phyloP scores from a whole-genome alignment of 2,329 filamentous ascomycete species.

The Fusarium sp. region DNA sequence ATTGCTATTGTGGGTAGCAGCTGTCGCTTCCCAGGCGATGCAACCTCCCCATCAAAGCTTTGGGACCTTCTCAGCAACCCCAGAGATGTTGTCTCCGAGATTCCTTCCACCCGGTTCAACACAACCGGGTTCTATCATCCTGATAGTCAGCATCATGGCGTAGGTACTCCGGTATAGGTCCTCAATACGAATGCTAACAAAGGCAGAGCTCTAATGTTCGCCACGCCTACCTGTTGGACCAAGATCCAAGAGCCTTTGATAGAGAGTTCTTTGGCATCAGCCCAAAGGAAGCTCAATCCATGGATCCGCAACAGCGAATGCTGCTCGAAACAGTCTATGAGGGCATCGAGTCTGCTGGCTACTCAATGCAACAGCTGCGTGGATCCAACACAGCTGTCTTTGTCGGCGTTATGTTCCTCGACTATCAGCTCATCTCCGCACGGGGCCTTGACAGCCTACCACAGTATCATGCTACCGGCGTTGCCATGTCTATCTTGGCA shows the following conservation, averaged over 20 bases:
- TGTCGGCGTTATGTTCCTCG: neutral
- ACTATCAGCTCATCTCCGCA: neutral
- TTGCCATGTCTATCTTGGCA: constrained; percentile 14
- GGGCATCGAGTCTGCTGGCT: neutral
- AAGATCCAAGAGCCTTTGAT: constrained; percentile 13
- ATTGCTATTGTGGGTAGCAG: constrained; percentile 20
- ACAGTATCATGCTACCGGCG: constrained; percentile 1
- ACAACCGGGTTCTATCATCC: neutral
- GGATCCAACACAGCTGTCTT: constrained; percentile 21
- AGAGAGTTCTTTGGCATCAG: constrained; percentile 8
- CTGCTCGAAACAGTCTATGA: constrained; percentile 16
- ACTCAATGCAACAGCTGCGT: neutral
- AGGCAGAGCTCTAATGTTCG: neutral
- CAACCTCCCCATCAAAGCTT: neutral
- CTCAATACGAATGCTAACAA: neutral
- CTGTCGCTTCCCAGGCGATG: constrained; percentile 12
- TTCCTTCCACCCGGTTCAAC: constrained; percentile 6
- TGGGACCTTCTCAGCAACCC: constrained; percentile 12
- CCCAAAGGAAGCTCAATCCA: neutral
- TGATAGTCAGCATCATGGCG: neutral
- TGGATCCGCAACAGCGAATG: constrained; percentile 17
- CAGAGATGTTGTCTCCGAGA: neutral
- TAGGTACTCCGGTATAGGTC: neutral
- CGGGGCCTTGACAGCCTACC: neutral
- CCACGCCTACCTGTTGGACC: neutral